phyloP scores from a whole-genome alignment of 2,329 filamentous ascomycete species.

The Colletotrichum cuscutae region DNA sequence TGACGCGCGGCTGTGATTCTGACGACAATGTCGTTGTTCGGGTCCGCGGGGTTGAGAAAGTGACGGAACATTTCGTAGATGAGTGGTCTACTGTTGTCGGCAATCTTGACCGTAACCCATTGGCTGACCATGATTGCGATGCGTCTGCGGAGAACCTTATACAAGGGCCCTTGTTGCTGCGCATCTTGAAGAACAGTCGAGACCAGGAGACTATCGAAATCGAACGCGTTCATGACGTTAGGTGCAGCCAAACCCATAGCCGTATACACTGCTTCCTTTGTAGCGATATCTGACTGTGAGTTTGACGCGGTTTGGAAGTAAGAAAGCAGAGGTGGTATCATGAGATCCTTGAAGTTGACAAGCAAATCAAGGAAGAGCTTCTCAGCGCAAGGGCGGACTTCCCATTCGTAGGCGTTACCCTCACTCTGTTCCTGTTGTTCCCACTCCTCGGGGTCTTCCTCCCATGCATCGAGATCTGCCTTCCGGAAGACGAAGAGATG shows the following conservation, averaged over 20 bases:
- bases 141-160: constrained; percentile 85
- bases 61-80: constrained; percentile 92
- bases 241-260: constrained; percentile 88
- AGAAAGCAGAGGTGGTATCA: constrained; percentile 80
- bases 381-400: constrained; percentile 91
- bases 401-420: constrained; percentile 89
- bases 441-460: constrained; percentile 95
- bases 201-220: constrained; percentile 84
- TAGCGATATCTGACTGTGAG: constrained; percentile 74
- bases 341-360: constrained; percentile 85
- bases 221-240: constrained; percentile 77
- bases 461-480: constrained; percentile 89
- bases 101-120: constrained; percentile 85
- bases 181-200: constrained; percentile 82
- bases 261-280: constrained; percentile 95
- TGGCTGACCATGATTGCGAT: constrained; percentile 90
- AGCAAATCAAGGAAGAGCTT: constrained; percentile 93
- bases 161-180: constrained; percentile 69
- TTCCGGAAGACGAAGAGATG: constrained; percentile 89
- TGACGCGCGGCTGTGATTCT: constrained; percentile 90
- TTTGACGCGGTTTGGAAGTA: constrained; percentile 85
- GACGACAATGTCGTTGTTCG: constrained; percentile 89
- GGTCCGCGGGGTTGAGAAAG: constrained; percentile 80
- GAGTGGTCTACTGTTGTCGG: constrained; percentile 73
- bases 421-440: constrained; percentile 88